These are phyloP conservation scores for Arxiozyma heterogenica DNA, from an alignment of 1,139 yeast species.

Conservation along the genomic window DNA sequence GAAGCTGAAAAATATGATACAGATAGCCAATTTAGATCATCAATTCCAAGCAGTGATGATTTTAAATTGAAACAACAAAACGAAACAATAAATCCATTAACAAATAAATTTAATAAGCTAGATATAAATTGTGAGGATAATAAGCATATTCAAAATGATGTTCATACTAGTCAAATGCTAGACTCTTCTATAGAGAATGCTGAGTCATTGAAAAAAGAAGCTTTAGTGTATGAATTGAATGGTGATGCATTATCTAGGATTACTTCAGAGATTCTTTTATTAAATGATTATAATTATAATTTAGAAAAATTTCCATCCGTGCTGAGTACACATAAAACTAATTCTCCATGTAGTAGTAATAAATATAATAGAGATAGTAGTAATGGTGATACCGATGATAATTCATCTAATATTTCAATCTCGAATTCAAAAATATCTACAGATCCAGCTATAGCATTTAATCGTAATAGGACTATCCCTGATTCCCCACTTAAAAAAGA, in stretches of 20 bases:
- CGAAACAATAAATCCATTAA: conserved; percentile 9
- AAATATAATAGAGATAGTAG: no score
- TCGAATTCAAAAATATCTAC: neutral
- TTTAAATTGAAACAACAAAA: neutral
- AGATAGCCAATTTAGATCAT: neutral
- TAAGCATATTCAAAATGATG: neutral
- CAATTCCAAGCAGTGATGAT: neutral
- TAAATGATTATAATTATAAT: no score
- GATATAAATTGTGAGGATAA: conserved; percentile 6
- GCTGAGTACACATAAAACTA: neutral
- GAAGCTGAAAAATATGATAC: conserved; percentile 1
- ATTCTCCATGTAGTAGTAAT: neutral
- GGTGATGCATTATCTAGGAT: neutral
- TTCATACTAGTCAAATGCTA: neutral
- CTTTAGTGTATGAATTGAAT: neutral
- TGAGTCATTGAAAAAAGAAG: neutral
- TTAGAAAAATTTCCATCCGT: neutral
- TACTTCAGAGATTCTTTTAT: neutral
- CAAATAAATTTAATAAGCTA: conserved; percentile 8
- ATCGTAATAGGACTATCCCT: neutral
- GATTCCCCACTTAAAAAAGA: neutral
- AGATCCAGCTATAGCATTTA: neutral
- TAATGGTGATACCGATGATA: neutral
- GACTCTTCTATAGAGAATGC: neutral
- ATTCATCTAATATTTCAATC: neutral